A percentile compares a stretch with the other conserved stretches of the same genome.
Evolutionary conservation across 345 rosid species (phyloP).

Genomic region (Cardamine chenopodiifolia): DNA sequence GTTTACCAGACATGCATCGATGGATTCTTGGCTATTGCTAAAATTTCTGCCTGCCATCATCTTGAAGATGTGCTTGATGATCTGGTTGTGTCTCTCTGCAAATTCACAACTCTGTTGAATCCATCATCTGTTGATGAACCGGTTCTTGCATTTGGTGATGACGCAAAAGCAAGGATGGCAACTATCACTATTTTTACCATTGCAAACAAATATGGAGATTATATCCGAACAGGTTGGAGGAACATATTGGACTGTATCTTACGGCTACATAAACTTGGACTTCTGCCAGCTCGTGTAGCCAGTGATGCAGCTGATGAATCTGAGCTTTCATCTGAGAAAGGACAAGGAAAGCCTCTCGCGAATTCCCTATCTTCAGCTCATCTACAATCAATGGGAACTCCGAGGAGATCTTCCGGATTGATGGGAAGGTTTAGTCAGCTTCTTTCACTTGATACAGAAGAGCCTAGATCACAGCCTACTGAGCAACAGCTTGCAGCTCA

Average conservation of each 20-base stretch:
- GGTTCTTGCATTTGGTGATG: constrained; percentile 94
- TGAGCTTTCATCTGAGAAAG: constrained; percentile 76
- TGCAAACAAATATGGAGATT: constrained; percentile 96
- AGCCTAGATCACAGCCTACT: constrained; percentile 96
- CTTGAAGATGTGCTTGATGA: constrained; percentile 98
- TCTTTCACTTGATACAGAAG: constrained; percentile 94
- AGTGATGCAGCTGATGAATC: constrained; percentile 99
- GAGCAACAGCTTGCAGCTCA: constrained; percentile 99
- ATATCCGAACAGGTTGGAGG: constrained; percentile 93
- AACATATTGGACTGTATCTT: constrained; percentile 94
- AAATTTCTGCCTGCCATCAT: constrained; percentile 97
- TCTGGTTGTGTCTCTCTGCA: constrained; percentile 91
- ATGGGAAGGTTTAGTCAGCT: constrained; percentile 99
- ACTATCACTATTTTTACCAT: constrained; percentile 94
- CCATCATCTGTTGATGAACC: constrained; percentile 89
- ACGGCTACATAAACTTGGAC: constrained; percentile 94
- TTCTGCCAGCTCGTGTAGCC: constrained; percentile 97
- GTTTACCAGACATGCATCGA: constrained; percentile 95
- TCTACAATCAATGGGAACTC: constrained; percentile 83
- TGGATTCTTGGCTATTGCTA: constrained; percentile 96
- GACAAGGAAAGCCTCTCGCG: constrained; percentile 79
- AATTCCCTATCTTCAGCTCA: constrained; percentile 79
- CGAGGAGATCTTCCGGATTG: constrained; percentile 93
- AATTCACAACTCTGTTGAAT: constrained; percentile 92
- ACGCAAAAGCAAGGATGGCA: constrained; percentile 93